Evolutionary conservation across 2,329 filamentous ascomycete species (phyloP).

Genomic region (Rhynchosporium graminicola): DNA sequence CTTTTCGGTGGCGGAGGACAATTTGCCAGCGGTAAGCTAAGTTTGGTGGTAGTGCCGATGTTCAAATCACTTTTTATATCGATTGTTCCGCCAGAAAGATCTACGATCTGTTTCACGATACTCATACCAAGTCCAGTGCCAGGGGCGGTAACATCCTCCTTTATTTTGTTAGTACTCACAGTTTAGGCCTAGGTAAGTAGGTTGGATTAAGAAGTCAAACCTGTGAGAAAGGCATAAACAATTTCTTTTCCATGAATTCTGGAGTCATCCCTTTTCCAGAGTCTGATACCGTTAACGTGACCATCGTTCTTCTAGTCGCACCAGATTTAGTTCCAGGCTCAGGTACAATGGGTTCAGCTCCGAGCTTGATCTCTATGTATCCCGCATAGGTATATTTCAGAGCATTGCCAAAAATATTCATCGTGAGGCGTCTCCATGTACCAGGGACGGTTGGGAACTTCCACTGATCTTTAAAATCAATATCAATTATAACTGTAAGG

Average conservation of each 20-base stretch:
- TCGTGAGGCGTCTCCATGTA: conserved; percentile 47
- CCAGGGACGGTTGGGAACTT: conserved; percentile 35
- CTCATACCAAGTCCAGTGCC: conserved; percentile 62
- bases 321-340: conserved; percentile 6
- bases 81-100: conserved; percentile 59
- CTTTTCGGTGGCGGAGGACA: conserved; percentile 9
- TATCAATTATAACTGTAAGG: conserved; percentile 49
- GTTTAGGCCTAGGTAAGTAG: conserved; percentile 23
- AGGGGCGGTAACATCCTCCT: conserved; percentile 62
- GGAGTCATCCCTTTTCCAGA: conserved; percentile 65
- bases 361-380: conserved; percentile 48
- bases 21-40: conserved; percentile 45
- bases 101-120: conserved; percentile 65
- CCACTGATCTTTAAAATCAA: conserved; percentile 42
- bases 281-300: conserved; percentile 54
- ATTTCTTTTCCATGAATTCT: conserved; percentile 58
- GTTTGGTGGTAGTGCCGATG: conserved; percentile 55
- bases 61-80: conserved; percentile 55
- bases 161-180: conserved; percentile 37
- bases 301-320: conserved; percentile 23
- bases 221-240: conserved; percentile 59
- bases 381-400: conserved; percentile 60
- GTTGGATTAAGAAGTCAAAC: conserved; percentile 47
- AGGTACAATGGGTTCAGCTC: conserved; percentile 33
- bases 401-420: conserved; percentile 64